Evolutionary conservation across 495 filamentous ascomycete genomes (phyloP).

Genomic region (Hyaloscypha hepaticicola): DNA sequence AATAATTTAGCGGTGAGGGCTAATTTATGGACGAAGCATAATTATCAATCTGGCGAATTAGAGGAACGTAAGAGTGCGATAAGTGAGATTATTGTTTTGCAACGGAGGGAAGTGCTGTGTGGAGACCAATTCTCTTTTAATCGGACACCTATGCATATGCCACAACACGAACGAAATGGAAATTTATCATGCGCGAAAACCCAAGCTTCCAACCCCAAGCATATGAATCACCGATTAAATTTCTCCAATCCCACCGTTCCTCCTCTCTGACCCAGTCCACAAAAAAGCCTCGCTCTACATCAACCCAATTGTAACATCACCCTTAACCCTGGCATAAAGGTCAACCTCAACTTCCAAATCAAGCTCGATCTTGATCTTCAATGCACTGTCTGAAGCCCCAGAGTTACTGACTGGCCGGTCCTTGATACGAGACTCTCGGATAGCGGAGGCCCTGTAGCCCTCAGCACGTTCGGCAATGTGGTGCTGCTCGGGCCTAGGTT

Average conservation of each 20-base stretch:
- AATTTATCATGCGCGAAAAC: not conserved
- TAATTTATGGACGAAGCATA: too few relatives aligned
- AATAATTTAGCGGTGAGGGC: too few relatives aligned
- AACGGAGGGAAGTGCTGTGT: too few relatives aligned
- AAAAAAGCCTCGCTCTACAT: constrained; percentile 14
- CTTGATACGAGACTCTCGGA: constrained; percentile 22
- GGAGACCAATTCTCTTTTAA: not conserved
- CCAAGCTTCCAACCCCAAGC: not conserved
- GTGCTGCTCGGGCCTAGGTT: not conserved
- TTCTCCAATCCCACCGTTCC: not conserved
- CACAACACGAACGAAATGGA: not conserved
- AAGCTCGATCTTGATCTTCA: constrained; percentile 10
- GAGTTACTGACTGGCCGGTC: constrained; percentile 6
- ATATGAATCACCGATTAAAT: not conserved
- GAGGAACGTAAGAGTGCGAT: too few relatives aligned
- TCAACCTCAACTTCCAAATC: constrained; percentile 26
- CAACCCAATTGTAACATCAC: constrained; percentile 37
- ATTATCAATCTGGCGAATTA: too few relatives aligned
- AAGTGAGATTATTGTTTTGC: too few relatives aligned
- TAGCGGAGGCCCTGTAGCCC: constrained; percentile 4
- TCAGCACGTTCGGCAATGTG: not conserved
- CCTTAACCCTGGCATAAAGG: constrained; percentile 25
- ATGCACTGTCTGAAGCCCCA: constrained; percentile 8
- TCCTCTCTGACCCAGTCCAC: not conserved
- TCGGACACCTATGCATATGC: not conserved